These are phyloP conservation scores for Zoysia matrella DNA, from an alignment of 202 grass and related monocot species.

Conservation along the genomic window DNA sequence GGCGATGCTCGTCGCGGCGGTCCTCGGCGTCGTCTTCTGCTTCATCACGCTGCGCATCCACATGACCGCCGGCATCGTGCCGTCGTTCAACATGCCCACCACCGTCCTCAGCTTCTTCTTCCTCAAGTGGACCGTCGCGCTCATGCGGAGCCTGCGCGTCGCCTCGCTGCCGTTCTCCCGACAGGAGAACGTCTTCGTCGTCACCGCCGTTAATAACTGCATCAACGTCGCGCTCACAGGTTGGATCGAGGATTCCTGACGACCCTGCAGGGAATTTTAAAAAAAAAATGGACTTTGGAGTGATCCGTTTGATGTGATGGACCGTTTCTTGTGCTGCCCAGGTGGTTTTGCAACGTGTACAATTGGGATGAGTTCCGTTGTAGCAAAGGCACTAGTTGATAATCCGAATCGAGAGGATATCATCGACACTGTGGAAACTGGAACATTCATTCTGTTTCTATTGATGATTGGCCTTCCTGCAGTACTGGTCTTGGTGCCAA, in stretches of 20 bases:
- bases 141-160: constrained; percentile 20
- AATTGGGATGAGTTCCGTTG: constrained; percentile 51
- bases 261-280: neutral
- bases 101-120: constrained; percentile 47
- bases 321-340: constrained; percentile 1
- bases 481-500: constrained; percentile 39
- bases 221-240: constrained; percentile 42
- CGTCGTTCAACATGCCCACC: constrained; percentile 39
- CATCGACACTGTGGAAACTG: constrained; percentile 38
- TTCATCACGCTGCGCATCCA: constrained; percentile 38
- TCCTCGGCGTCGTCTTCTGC: constrained; percentile 26
- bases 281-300: neutral
- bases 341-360: constrained; percentile 67
- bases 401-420: constrained; percentile 39
- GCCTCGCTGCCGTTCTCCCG: constrained; percentile 46
- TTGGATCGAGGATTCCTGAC: neutral
- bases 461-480: constrained; percentile 32
- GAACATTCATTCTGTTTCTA: constrained; percentile 54
- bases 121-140: constrained; percentile 17
- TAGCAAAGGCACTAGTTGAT: constrained; percentile 50
- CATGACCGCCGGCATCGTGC: constrained; percentile 43
- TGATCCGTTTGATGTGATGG: neutral
- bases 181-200: constrained; percentile 72
- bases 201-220: constrained; percentile 53
- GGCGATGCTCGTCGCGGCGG: constrained; percentile 23